Evolutionary conservation across 805 yeast species (phyloP).

Genomic region (Cyberlindnera nakhonratchasimensis): DNA sequence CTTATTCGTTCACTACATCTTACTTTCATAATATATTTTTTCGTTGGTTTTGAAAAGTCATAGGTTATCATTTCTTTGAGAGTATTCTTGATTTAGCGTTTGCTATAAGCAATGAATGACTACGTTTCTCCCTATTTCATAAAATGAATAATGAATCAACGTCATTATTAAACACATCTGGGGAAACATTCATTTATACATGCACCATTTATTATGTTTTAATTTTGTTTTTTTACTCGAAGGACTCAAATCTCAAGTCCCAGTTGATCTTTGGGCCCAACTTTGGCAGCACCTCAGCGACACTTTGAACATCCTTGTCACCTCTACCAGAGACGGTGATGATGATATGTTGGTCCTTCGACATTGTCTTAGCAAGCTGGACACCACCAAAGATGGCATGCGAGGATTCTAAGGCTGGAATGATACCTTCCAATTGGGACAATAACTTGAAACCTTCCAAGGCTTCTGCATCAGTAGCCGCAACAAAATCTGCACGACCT

Average conservation of each 20-base stretch:
- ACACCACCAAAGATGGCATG: constrained; percentile 94
- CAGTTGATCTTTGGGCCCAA: constrained; percentile 91
- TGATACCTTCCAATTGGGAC: constrained; percentile 94
- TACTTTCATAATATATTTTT: background rate
- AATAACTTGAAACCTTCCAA: constrained; percentile 83
- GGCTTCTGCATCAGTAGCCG: constrained; percentile 96
- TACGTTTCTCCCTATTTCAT: too few relatives aligned
- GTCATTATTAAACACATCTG: background rate
- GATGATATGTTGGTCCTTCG: constrained; percentile 74
- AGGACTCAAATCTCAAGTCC: constrained; percentile 83
- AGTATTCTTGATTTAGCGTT: too few relatives aligned
- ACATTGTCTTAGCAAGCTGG: constrained; percentile 80
- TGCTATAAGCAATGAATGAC: too few relatives aligned
- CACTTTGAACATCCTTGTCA: constrained; percentile 97
- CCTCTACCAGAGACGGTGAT: constrained; percentile 97
- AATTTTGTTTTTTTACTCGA: constrained; percentile 12
- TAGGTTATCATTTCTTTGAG: too few relatives aligned
- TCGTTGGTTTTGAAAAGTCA: too few relatives aligned
- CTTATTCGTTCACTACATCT: background rate
- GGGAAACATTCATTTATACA: too few relatives aligned
- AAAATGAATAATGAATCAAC: too few relatives aligned
- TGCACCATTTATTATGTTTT: background rate
- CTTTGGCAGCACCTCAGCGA: constrained; percentile 88
- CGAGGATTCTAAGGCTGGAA: constrained; percentile 96
- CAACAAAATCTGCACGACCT: constrained; percentile 87